Evolutionary conservation across 83 land plant species (phyloP), one percentile per base, ranked within the genome.

Genomic region (Picea abies): DNA sequence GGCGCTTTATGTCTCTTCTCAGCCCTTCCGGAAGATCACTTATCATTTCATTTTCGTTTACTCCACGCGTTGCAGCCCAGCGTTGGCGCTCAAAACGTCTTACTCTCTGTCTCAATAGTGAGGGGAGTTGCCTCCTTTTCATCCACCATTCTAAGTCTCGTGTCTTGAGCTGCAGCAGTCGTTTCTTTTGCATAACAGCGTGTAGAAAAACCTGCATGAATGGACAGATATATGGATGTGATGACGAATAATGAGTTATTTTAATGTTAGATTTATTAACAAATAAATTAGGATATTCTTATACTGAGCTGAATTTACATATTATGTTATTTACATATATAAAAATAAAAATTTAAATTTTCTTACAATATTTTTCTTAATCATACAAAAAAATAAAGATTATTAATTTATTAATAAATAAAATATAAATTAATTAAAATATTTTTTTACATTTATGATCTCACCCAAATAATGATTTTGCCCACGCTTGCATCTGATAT

Each of bases 141-240:
- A 97, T 97, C 99, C 99, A 97, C 93, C 94, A 92, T 67, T 97
- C 99, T 82, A 93, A 82, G 85, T 97, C 98, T 64, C 98, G 82
- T 56, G 90, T 86, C 49, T 90, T 85, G 26, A 95, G 82, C 83
- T 93, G 98, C 94, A 93, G 92, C 80, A 85, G 89, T 73, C 90
- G 87, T 87, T 87, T 92, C 87, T 84, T 93, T 19, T 95, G 90
- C 91, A 93, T 92, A 37, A 95, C 93, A 5, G 94, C 89, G 16
- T 92, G 93, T 65, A 97, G 80, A 77, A 93, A 92, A 25, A 97
- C 97, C 99, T 96, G 75, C 35, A 69, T 16, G 58, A 73, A 47
- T 47, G 56, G 20, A n/a, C 22, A 73, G 15, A 56, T 56, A 56
- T 2, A 56, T 56, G 58, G 58, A 56, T 56, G 58, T 12, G 58